phyloP scores from a whole-genome alignment of 768 basidiomycete species.

The Mycena chlorophos region DNA sequence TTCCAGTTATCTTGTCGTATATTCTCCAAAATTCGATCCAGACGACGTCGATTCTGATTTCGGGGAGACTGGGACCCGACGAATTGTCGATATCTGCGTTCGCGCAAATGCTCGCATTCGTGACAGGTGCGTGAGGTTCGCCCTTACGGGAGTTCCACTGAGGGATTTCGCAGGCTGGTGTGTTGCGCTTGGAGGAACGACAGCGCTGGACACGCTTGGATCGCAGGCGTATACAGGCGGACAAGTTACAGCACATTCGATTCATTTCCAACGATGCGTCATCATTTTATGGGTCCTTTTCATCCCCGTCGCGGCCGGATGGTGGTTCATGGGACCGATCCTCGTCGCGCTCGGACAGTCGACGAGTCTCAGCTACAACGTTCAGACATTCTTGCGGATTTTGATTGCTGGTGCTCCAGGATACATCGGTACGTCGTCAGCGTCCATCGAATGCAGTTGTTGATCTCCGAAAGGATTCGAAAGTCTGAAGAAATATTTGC shows the following conservation, averaged over 20 bases:
- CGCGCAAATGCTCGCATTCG: constrained; percentile 75
- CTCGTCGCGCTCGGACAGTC: constrained; percentile 66
- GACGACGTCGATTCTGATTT: constrained; percentile 61
- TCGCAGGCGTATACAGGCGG: constrained; percentile 77
- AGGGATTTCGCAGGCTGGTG: constrained; percentile 64
- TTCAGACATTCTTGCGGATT: constrained; percentile 65
- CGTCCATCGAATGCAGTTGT: too few relatives aligned
- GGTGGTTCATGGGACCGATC: constrained; percentile 65
- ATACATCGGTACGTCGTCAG: constrained; percentile 47
- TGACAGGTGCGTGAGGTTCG: constrained; percentile 68
- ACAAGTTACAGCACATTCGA: constrained; percentile 60
- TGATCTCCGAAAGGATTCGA: constrained; percentile 46
- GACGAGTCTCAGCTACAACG: constrained; percentile 53
- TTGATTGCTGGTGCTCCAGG: constrained; percentile 67
- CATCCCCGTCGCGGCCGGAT: constrained; percentile 60
- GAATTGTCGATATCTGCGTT: constrained; percentile 74
- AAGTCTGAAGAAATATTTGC: constrained; percentile 76
- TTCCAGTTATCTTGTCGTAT: constrained; percentile 65
- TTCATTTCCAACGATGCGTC: constrained; percentile 72
- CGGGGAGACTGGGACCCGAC: constrained; percentile 66
- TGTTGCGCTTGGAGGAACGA: constrained; percentile 76
- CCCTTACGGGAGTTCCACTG: constrained; percentile 25
- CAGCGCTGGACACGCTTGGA: constrained; percentile 74
- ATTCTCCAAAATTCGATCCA: constrained; percentile 75
- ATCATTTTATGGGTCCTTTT: constrained; percentile 63